These are phyloP conservation scores for Betula pendula DNA, from an alignment of 306 rosid genomes.

Conservation along the genomic window DNA sequence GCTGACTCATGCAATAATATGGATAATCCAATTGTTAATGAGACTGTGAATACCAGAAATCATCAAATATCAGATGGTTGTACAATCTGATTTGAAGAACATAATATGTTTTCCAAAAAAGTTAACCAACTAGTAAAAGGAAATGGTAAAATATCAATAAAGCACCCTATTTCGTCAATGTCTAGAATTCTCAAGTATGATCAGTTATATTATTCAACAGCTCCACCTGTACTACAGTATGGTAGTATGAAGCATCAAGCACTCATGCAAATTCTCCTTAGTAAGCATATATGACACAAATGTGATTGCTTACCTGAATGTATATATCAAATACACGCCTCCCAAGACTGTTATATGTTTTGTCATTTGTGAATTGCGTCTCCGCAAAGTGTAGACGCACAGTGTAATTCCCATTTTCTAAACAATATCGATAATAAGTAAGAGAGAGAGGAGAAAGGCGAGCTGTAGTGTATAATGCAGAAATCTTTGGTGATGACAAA, in stretches of 20 bases:
- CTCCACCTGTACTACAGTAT: background rate
- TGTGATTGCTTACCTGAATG: background rate
- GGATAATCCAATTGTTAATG: no score
- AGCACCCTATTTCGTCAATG: background rate
- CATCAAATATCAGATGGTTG: no score
- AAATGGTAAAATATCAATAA: background rate
- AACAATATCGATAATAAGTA: constrained; percentile 38
- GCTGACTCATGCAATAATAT: no score
- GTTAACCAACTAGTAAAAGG: background rate
- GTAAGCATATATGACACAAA: background rate
- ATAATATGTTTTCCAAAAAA: background rate
- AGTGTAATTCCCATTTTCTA: constrained; percentile 39
- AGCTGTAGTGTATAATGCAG: constrained; percentile 23
- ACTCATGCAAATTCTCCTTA: background rate
- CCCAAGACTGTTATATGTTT: constrained; percentile 27
- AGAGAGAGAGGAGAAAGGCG: constrained; percentile 42
- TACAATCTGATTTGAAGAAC: no score
- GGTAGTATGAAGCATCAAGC: background rate
- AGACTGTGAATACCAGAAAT: no score
- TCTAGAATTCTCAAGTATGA: background rate
- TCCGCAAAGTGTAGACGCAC: constrained; percentile 43
- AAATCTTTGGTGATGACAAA: background rate
- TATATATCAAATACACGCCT: constrained; percentile 33
- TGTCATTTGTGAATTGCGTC: constrained; percentile 26
- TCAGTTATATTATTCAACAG: background rate